phyloP scores from a whole-genome alignment of 371 early-diverging fungal species.

The Lichtheimia hyalospora region DNA sequence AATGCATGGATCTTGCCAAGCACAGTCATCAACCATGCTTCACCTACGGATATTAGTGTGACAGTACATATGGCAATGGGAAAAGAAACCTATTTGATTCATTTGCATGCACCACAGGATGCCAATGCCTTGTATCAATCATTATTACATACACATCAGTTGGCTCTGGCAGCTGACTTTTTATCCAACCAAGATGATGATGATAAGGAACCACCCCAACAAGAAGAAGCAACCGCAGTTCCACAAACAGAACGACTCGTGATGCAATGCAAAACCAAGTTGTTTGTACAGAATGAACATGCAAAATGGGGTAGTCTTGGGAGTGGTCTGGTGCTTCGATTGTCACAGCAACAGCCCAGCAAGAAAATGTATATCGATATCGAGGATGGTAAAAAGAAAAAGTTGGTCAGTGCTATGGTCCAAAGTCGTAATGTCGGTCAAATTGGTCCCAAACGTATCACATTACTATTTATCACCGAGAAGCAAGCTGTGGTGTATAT shows the following conservation, averaged over 20 bases:
- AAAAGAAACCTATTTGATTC: slow-evolving; percentile 40
- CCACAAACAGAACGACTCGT: slow-evolving; percentile 27
- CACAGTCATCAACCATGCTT: slow-evolving; percentile 24
- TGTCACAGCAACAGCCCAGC: slow-evolving; percentile 40
- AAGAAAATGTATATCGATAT: slow-evolving; percentile 45
- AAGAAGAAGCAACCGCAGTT: not conserved
- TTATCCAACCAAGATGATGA: slow-evolving; percentile 3
- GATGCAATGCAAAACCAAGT: slow-evolving; percentile 46
- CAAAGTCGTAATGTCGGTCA: slow-evolving; percentile 44
- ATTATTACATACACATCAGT: slow-evolving; percentile 29
- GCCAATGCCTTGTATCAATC: slow-evolving; percentile 20
- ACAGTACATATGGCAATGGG: slow-evolving; percentile 24
- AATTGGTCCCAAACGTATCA: slow-evolving; percentile 37
- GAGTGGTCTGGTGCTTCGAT: slow-evolving; percentile 24
- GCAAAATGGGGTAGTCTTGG: slow-evolving; percentile 45
- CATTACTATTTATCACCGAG: slow-evolving; percentile 39
- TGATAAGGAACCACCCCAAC: slow-evolving; percentile 8
- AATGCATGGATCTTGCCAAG: slow-evolving; percentile 43
- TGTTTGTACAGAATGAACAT: slow-evolving; percentile 39
- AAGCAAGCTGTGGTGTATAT: slow-evolving; percentile 40
- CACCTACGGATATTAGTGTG: slow-evolving; percentile 36
- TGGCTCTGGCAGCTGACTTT: slow-evolving; percentile 2
- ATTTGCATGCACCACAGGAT: slow-evolving; percentile 22
- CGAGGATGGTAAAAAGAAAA: slow-evolving; percentile 30
- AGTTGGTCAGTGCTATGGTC: slow-evolving; percentile 40